Percentiles rank a stretch among this genome's conserved stretches.
Conservation (phyloP, 23 red algal genomes). For the Chondrus crispus region DNA sequence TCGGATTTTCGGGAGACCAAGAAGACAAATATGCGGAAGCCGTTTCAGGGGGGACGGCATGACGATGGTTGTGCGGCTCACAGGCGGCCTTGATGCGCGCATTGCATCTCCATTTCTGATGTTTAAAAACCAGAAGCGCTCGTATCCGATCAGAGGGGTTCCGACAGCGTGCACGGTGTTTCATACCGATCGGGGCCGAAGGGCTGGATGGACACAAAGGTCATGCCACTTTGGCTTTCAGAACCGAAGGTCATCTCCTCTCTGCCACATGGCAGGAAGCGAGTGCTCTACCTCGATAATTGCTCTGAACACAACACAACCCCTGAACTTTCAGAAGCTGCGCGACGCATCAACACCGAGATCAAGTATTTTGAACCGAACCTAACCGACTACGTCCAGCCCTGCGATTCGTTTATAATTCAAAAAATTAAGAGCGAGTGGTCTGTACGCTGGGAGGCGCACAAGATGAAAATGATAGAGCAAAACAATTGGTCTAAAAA, state of each 20-base stretch:
- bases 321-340: background rate
- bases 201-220: conserved; percentile 3
- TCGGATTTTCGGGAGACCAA: background rate
- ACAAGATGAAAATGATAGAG: background rate
- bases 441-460: background rate
- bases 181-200: background rate
- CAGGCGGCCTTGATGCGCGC: background rate
- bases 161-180: conserved; percentile 13
- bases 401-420: background rate
- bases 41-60: background rate
- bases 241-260: background rate
- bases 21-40: background rate
- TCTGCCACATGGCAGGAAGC: background rate
- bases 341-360: background rate
- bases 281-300: background rate
- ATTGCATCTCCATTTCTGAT: background rate
- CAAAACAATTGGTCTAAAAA: background rate
- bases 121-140: background rate
- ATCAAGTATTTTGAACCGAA: background rate
- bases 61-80: background rate
- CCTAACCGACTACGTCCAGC: background rate
- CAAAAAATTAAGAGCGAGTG: background rate
- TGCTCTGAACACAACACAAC: background rate
- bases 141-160: background rate
- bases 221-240: background rate